Evolutionary conservation across 1,139 yeast species (phyloP), one percentile per base, ranked within the genome.

Genomic region (Debaryomyces psychrophilus): DNA sequence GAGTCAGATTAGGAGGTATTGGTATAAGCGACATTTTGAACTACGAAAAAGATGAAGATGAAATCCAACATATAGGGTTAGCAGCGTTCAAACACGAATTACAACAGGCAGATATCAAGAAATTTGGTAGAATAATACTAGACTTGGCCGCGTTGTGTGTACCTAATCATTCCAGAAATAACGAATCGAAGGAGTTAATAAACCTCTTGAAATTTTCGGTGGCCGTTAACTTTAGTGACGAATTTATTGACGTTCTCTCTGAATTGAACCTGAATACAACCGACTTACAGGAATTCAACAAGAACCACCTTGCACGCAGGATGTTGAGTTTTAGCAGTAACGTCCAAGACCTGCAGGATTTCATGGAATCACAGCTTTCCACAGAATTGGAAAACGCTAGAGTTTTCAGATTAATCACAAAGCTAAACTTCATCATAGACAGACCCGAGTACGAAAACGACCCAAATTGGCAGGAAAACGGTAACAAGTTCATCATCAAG

Each of bases 321-420:
- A 61, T 82, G 47, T 65, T 82, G 50, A 62, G 66, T 34, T 56
- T 71, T 9, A 56, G 85, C 42, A 82, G 87, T 60, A 78, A 80
- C 2, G 63, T 87, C 12, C 80, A 86, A 56, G 73, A 74, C 45
- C 71, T 75, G 47, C 71, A 76, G 17, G 97, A 92, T 60, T 77
- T 69, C 53, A 71, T 83, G 53, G 97, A 90, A 62, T 69, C 79
- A 2, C 83, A 82, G 53, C 68, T 95, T 36, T 64, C 82, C 22
- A 76, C 79, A 44, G 98, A 93, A 64, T 70, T 92, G 27, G 99
- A 93, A 64, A 93, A 93, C 65, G 95, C 90, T 4, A 75, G 99
- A 49, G 68, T 93, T 28, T 90, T 92, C 56, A 77, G 99, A 50
- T 73, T 95, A 36, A 69, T 93, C 59, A 76, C 90, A 49, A 93